Conservation (phyloP, 148 eudicot genomes). For the Persicaria tinctoria region DNA sequence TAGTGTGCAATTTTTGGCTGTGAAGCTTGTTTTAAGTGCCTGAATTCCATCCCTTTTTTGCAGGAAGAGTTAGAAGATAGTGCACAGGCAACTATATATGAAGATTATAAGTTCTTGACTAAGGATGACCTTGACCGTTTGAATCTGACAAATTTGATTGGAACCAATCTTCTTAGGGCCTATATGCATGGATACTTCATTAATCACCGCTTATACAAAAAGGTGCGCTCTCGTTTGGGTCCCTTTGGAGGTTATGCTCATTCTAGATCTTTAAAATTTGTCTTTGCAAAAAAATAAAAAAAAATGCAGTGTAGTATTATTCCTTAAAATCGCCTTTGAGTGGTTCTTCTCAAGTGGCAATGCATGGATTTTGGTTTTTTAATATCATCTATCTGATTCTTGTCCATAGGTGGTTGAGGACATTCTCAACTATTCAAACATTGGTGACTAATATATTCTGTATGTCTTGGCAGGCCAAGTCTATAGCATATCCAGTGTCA, state of each 20-base stretch:
- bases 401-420: not conserved
- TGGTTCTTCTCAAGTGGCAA: not conserved
- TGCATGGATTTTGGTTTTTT: not conserved
- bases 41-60: slow-evolving; percentile 15
- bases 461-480: slow-evolving; percentile 51
- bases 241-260: not conserved
- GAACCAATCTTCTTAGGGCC: slow-evolving; percentile 77
- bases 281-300: not conserved
- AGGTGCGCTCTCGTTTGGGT: slow-evolving; percentile 29
- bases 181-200: slow-evolving; percentile 92
- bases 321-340: not conserved
- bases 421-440: not conserved
- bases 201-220: slow-evolving; percentile 57
- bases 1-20: not conserved
- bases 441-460: not conserved
- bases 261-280: not conserved
- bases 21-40: slow-evolving; percentile 10
- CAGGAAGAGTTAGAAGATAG: slow-evolving; percentile 94
- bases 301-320: not conserved
- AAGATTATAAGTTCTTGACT: slow-evolving; percentile 83
- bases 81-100: slow-evolving; percentile 78
- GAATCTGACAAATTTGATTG: slow-evolving; percentile 62
- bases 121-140: slow-evolving; percentile 76
- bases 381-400: not conserved
- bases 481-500: slow-evolving; percentile 62